Evolutionary conservation across 2,329 filamentous ascomycete genomes (phyloP).

Genomic region (Pestalotiopsis sp.): DNA sequence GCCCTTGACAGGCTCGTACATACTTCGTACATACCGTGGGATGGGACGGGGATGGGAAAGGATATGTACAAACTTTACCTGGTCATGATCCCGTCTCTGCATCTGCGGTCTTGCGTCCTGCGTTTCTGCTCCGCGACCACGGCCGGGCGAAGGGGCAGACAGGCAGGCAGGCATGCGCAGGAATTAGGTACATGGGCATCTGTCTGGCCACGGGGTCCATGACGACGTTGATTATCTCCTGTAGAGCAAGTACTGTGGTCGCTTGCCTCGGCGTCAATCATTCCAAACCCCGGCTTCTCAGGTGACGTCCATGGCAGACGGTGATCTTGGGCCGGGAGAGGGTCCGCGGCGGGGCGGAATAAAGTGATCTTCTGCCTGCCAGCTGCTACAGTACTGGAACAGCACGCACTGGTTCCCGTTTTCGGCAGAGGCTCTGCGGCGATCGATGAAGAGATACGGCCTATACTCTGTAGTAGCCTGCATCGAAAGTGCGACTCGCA

Average conservation of each 20-base stretch:
- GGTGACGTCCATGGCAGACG: neutral
- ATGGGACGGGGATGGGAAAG: too few relatives aligned
- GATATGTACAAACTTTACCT: neutral
- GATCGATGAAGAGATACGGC: neutral
- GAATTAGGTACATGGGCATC: too few relatives aligned
- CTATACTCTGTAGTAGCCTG: neutral
- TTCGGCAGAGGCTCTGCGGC: neutral
- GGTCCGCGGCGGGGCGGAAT: constrained; percentile 5
- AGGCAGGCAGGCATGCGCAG: neutral
- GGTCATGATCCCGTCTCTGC: neutral
- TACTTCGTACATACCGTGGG: neutral
- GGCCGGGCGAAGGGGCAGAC: neutral
- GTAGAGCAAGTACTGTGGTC: neutral
- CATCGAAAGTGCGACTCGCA: neutral
- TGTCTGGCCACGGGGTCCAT: neutral
- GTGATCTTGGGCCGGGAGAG: neutral
- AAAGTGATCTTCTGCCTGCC: neutral
- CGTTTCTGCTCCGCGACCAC: neutral
- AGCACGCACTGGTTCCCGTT: neutral
- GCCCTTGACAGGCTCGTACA: neutral
- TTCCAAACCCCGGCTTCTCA: neutral
- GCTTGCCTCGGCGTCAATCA: neutral
- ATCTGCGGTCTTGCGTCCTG: neutral
- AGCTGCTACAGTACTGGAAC: neutral
- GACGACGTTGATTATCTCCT: neutral